Percentiles rank a stretch among this genome's conserved stretches.
phyloP scores from a whole-genome alignment of 2,329 filamentous ascomycete genomes.

The Sclerotinia nivalis region DNA sequence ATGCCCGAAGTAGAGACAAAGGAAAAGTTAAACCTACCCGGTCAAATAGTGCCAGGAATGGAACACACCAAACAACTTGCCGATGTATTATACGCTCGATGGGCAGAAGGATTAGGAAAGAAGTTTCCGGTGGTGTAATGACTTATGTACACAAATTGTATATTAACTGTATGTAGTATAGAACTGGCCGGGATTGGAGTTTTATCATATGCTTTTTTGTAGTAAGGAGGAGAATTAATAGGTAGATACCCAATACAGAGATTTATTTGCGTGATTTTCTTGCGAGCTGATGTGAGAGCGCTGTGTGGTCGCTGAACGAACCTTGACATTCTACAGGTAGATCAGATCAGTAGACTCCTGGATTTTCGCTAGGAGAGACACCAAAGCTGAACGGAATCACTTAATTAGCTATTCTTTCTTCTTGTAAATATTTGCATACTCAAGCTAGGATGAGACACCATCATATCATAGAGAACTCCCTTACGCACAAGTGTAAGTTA shows the following conservation, averaged over 20 bases:
- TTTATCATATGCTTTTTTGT: background rate
- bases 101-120: constrained; percentile 78
- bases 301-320: too few relatives aligned
- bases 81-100: constrained; percentile 86
- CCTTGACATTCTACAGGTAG: too few relatives aligned
- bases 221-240: constrained; percentile 7
- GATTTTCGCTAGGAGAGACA: too few relatives aligned
- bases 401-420: too few relatives aligned
- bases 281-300: background rate
- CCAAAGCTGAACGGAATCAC: too few relatives aligned
- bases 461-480: too few relatives aligned
- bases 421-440: too few relatives aligned
- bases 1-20: constrained; percentile 51
- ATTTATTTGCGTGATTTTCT: background rate
- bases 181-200: background rate
- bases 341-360: too few relatives aligned
- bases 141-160: constrained; percentile 16
- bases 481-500: too few relatives aligned
- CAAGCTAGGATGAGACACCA: too few relatives aligned
- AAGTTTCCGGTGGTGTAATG: constrained; percentile 56
- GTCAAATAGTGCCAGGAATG: constrained; percentile 69
- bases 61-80: constrained; percentile 88
- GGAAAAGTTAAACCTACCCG: constrained; percentile 53
- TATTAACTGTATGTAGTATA: constrained; percentile 10
- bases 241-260: constrained; percentile 15